phyloP scores from a whole-genome alignment of 495 filamentous ascomycete genomes.

The Penicillium soppii region DNA sequence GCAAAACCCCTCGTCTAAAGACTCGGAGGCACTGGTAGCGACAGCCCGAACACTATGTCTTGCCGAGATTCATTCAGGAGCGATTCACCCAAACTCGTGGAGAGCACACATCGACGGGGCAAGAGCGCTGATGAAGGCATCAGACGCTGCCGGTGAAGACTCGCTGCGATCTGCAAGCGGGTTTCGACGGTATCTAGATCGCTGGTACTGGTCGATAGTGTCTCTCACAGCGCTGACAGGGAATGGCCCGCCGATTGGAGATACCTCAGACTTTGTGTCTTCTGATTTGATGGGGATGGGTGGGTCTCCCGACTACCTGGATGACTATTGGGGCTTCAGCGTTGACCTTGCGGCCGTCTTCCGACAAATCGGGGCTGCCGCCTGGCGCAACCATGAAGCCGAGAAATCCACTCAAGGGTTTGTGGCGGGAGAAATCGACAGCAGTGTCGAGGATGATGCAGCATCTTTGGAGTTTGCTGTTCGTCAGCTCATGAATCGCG shows the following conservation, averaged over 20 bases:
- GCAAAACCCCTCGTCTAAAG: slow-evolving; percentile 34
- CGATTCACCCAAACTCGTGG: slow-evolving; percentile 48
- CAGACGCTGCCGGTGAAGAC: slow-evolving; percentile 25
- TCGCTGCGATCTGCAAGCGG: slow-evolving; percentile 32
- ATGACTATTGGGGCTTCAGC: slow-evolving; percentile 51
- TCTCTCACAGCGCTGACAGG: slow-evolving; percentile 47
- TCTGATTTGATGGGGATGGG: slow-evolving; percentile 16
- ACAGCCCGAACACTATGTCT: slow-evolving; percentile 49
- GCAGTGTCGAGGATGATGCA: slow-evolving; percentile 29
- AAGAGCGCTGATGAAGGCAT: slow-evolving; percentile 39
- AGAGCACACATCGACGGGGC: slow-evolving; percentile 48
- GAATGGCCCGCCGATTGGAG: slow-evolving; percentile 45
- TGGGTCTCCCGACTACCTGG: slow-evolving; percentile 39
- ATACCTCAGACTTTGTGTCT: slow-evolving; percentile 17
- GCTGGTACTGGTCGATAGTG: slow-evolving; percentile 49
- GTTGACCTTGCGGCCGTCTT: slow-evolving; percentile 42
- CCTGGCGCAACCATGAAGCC: slow-evolving; percentile 36
- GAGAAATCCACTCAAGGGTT: slow-evolving; percentile 14
- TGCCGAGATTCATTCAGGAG: slow-evolving; percentile 49
- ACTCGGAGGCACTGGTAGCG: slow-evolving; percentile 43
- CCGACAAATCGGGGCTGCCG: slow-evolving; percentile 41
- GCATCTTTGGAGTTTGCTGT: slow-evolving; percentile 35
- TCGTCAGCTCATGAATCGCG: slow-evolving; percentile 36
- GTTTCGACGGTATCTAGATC: slow-evolving; percentile 44
- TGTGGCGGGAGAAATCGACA: slow-evolving; percentile 21